Conservation (phyloP, 495 filamentous ascomycete genomes). For the Xylaria telfairii region DNA sequence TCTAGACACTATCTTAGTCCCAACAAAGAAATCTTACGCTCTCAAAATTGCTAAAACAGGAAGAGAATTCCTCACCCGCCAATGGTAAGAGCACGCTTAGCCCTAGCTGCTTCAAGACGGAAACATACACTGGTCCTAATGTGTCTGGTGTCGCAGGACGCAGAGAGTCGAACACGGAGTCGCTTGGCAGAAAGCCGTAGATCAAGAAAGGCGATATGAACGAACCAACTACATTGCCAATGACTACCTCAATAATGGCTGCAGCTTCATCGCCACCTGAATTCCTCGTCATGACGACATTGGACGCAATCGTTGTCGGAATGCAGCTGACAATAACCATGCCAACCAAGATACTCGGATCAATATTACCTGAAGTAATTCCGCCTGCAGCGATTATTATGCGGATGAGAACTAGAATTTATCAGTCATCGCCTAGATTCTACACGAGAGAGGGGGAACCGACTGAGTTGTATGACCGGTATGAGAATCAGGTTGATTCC, state of each 20-base stretch:
- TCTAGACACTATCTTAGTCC: no score
- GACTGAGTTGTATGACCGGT: conserved; percentile 48
- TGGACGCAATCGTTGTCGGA: conserved; percentile 64
- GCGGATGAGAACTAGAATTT: conserved; percentile 52
- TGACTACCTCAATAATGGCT: conserved; percentile 59
- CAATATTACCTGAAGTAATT: conserved; percentile 44
- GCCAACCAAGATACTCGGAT: conserved; percentile 58
- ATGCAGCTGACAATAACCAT: conserved; percentile 62
- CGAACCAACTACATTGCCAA: conserved; percentile 61
- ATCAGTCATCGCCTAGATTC: conserved; percentile 24
- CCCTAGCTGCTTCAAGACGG: conserved; percentile 59
- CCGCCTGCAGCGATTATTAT: conserved; percentile 55
- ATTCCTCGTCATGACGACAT: conserved; percentile 63
- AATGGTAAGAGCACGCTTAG: conserved; percentile 58
- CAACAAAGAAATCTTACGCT: no score
- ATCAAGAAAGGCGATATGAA: conserved; percentile 61
- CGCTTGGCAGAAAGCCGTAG: conserved; percentile 53
- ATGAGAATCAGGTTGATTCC: conserved; percentile 58
- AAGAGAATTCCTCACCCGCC: conserved; percentile 22
- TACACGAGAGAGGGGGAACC: conserved; percentile 9
- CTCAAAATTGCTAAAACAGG: no score
- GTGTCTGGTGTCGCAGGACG: conserved; percentile 48
- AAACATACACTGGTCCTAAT: conserved; percentile 56
- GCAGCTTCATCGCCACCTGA: conserved; percentile 63
- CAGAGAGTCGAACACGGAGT: conserved; percentile 52